A percentile compares a stretch with the other conserved stretches of the same genome.
Conservation (phyloP, 495 filamentous ascomycete genomes). For the Penicillium steckii region DNA sequence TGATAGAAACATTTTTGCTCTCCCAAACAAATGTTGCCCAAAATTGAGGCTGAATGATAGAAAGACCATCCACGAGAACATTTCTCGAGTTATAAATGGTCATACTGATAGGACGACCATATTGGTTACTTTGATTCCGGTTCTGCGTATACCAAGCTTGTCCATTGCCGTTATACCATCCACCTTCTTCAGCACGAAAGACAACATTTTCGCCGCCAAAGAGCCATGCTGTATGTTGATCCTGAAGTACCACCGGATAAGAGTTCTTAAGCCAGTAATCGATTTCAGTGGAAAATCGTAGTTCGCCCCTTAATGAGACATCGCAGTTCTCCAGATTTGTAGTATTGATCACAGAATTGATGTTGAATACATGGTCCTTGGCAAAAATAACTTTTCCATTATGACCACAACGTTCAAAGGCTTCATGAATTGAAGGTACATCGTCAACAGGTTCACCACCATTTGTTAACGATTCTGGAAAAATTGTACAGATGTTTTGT, state of each 20-base stretch:
- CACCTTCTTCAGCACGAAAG: constrained; percentile 32
- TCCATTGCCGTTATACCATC: constrained; percentile 48
- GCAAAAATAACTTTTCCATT: constrained; percentile 39
- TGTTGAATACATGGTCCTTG: constrained; percentile 33
- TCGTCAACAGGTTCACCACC: constrained; percentile 27
- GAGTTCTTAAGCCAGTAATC: constrained; percentile 45
- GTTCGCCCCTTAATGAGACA: constrained; percentile 35
- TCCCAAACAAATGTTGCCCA: constrained; percentile 43
- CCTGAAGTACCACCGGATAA: constrained; percentile 44
- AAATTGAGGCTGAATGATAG: constrained; percentile 45
- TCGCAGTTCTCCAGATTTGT: constrained; percentile 42
- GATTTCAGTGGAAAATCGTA: constrained; percentile 41
- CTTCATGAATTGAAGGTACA: constrained; percentile 40
- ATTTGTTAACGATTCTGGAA: constrained; percentile 19
- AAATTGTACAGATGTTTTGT: constrained; percentile 13
- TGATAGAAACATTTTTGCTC: constrained; percentile 33
- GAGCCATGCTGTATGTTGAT: constrained; percentile 48
- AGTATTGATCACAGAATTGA: constrained; percentile 44
- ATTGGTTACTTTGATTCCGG: constrained; percentile 36
- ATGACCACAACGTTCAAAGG: constrained; percentile 39
- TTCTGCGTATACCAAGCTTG: constrained; percentile 44
- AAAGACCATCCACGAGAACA: constrained; percentile 28
- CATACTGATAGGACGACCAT: constrained; percentile 43
- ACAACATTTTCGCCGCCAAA: constrained; percentile 42
- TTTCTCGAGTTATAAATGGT: constrained; percentile 38